These are phyloP conservation scores for Calonectria hongkongensis DNA, from an alignment of 2,329 filamentous ascomycete species.

Conservation along the genomic window DNA sequence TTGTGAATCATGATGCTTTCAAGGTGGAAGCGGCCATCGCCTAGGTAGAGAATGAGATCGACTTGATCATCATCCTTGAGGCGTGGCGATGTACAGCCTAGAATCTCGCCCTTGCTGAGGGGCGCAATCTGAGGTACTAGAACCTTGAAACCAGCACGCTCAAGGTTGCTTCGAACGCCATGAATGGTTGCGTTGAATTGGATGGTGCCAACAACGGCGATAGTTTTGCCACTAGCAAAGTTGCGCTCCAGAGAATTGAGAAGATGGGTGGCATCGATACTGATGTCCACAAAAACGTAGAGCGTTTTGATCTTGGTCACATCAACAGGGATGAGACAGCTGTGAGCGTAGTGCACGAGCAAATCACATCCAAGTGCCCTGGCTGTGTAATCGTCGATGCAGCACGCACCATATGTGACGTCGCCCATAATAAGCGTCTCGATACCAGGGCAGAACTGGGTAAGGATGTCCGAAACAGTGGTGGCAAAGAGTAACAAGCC, in stretches of 20 bases:
- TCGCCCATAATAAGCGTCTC: constrained; percentile 99
- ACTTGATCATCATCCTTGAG: constrained; percentile 76
- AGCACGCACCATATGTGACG: constrained; percentile 98
- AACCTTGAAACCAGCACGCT: constrained; percentile 89
- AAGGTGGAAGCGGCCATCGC: constrained; percentile 95
- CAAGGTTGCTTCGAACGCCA: constrained; percentile 84
- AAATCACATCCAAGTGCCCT: constrained; percentile 95
- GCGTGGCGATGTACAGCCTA: constrained; percentile 95
- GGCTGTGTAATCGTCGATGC: constrained; percentile 98
- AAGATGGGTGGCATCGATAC: constrained; percentile 92
- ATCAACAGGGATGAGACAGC: constrained; percentile 95
- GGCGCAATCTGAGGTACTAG: constrained; percentile 95
- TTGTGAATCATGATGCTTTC: constrained; percentile 99
- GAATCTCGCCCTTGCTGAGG: constrained; percentile 93
- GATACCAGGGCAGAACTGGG: constrained; percentile 92
- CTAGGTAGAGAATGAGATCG: constrained; percentile 90
- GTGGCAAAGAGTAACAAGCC: constrained; percentile 96
- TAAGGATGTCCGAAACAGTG: constrained; percentile 96
- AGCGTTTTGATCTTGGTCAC: constrained; percentile 97
- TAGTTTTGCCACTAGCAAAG: constrained; percentile 87
- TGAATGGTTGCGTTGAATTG: constrained; percentile 99
- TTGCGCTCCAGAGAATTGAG: constrained; percentile 91
- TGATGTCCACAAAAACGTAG: constrained; percentile 98
- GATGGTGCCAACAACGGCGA: constrained; percentile 96
- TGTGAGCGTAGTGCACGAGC: constrained; percentile 97